Conservation (phyloP, 352 stramenopile genomes). For the Pythium rhizo-oryzae region DNA sequence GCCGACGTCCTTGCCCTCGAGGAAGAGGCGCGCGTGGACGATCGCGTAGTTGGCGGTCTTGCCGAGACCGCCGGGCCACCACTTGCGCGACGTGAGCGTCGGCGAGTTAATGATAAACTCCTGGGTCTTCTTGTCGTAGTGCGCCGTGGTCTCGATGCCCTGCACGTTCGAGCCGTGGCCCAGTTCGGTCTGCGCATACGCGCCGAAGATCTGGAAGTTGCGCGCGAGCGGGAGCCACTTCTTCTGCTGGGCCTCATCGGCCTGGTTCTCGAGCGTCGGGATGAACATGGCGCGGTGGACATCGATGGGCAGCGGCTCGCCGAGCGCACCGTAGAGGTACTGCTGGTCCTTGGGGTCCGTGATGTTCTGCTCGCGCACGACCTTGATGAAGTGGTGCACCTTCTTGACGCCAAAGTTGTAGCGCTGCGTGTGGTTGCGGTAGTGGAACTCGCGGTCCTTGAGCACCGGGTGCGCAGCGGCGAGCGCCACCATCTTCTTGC, state of each 20-base stretch:
- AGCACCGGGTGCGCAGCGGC: slow-evolving; percentile 39
- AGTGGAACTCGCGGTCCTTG: slow-evolving; percentile 35
- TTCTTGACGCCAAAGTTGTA: slow-evolving; percentile 42
- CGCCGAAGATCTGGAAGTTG: slow-evolving; percentile 78
- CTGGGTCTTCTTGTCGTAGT: slow-evolving; percentile 86
- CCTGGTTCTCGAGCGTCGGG: slow-evolving; percentile 74
- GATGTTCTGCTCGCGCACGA: slow-evolving; percentile 33
- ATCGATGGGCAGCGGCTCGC: slow-evolving; percentile 47
- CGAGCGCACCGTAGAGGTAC: slow-evolving; percentile 35
- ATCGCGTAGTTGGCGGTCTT: slow-evolving; percentile 93
- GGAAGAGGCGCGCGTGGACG: slow-evolving; percentile 86
- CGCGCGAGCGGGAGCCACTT: slow-evolving; percentile 69
- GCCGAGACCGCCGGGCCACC: slow-evolving; percentile 94
- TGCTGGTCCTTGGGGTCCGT: slow-evolving; percentile 30
- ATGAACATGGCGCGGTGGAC: slow-evolving; percentile 70
- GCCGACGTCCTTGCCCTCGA: slow-evolving; percentile 66
- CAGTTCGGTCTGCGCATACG: slow-evolving; percentile 96
- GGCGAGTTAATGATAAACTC: slow-evolving; percentile 96
- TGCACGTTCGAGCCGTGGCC: slow-evolving; percentile 94
- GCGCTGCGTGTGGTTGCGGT: slow-evolving; percentile 43
- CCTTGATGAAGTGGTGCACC: slow-evolving; percentile 34
- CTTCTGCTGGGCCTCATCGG: slow-evolving; percentile 52
- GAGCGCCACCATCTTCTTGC: slow-evolving; percentile 47
- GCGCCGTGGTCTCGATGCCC: slow-evolving; percentile 92
- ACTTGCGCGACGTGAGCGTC: slow-evolving; percentile 94